Base-by-base conservation (phyloP, 2,329 filamentous ascomycete genomes). In the Colletotrichum tropicicola region DNA sequence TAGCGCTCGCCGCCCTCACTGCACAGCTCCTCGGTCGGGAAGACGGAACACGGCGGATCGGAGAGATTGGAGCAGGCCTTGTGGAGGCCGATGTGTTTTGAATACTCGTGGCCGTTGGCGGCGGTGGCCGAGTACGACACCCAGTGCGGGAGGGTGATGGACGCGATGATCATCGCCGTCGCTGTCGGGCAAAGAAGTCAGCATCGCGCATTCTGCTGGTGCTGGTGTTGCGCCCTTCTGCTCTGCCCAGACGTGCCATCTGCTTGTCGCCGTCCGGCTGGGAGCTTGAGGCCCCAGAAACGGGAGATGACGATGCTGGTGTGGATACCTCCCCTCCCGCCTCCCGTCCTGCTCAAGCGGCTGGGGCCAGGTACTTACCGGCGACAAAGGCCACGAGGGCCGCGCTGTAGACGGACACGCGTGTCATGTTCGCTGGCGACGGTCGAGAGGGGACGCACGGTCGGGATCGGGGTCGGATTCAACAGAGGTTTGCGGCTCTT, bases 81-180 rank as follows among this genome's bases (percentile, higher is more conserved):
- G 79, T 97, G 92, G 47, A 99, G 87, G 64, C 95, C 95, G 74
- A 94, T 88, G 67, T 85, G 87, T 70, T 89, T 86, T 68, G 81
- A 80, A 68, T 84, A 81, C 35, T 75, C 80, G 63, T 79, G 78
- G 72, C 82, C 82, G 35, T 78, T 73, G 53, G 82, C 77, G 17
- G 82, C 81, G 7, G 81, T 82, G 43, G 88, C 85, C 44, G 84
- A 79, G 75, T 87, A 93, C 58, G 85, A 84, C 53, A 94, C 81
- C 92, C 92, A 96, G 77, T 87, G 82, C 15, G 92, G 91, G 48
- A 91, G 83, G 65, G 87, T 79, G 70, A 93, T 91, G 58, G 91
- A 87, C 41, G 87, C 83, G 56, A 94, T 82, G 23, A 91, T 92
- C 84, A 94, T 87, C 66, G 85, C 85, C 28, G 89, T 92, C 61